A percentile compares a stretch with the other conserved stretches of the same genome.
These are phyloP conservation scores for Pichia sp. DNA, from an alignment of 1,139 yeast genomes.

Conservation along the genomic window DNA sequence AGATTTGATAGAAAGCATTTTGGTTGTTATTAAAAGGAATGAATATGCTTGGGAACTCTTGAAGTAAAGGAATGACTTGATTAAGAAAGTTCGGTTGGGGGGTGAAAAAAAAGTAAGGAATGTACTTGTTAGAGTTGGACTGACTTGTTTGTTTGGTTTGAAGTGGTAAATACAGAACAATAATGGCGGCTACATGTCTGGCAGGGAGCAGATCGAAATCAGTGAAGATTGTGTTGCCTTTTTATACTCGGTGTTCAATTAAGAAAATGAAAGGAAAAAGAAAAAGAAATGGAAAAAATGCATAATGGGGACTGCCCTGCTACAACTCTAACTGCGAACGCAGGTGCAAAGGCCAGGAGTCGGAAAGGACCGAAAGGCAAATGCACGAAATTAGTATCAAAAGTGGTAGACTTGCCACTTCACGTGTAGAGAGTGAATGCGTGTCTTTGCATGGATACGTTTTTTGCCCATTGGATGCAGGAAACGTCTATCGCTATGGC, in stretches of 20 bases:
- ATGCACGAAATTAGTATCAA: not conserved
- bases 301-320: too few relatives aligned
- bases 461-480: not conserved
- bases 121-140: not conserved
- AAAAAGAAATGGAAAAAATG: not conserved
- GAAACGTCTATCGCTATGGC: not conserved
- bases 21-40: not conserved
- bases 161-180: not conserved
- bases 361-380: not conserved
- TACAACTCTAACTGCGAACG: too few relatives aligned
- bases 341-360: too few relatives aligned
- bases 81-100: not conserved
- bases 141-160: not conserved
- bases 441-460: not conserved
- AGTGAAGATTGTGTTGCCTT: not conserved
- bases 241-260: not conserved
- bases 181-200: not conserved
- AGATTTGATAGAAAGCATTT: constrained; percentile 21
- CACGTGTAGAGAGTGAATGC: not conserved
- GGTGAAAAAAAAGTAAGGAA: not conserved
- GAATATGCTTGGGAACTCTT: not conserved
- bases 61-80: not conserved
- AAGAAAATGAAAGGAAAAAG: not conserved
- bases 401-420: not conserved
- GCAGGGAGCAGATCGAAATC: not conserved